Evolutionary conservation across 148 eudicot species (phyloP), one percentile per base, ranked within the genome.

Genomic region (Fagopyrum homotropicum): DNA sequence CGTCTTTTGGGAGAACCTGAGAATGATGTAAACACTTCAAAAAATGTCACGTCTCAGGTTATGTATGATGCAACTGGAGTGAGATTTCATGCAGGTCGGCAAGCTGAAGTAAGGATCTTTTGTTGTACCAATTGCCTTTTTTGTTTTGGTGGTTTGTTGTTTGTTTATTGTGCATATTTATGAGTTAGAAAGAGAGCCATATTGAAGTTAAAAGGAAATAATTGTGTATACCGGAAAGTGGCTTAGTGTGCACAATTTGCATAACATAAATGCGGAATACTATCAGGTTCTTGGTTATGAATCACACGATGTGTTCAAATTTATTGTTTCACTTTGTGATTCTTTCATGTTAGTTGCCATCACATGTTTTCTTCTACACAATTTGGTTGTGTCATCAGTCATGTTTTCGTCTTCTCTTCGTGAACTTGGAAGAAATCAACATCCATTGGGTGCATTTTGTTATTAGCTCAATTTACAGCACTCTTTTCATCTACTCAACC

Each of bases 71-170:
- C 97, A 30, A 77, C 95, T 60, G 93, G 95, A 19, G 87, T 92
- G 68, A 87, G 95, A 77, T 91, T 90, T 77, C 97, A 90, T 88
- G 95, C 97, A 72, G 95, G 95, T n/a, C 91, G 91, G 46, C 97
- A 92, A 82, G 97, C 97, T 83, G 92, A 89, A 84, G 97, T 92
- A 84, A 88, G 90, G 78, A 54, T 73, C 15, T 49, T 29, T 15
- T 3, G 46, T 66, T 66, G 71, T 17, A 72, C 47, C 55, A 72
- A 46, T 48, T 72, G 40, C 35, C 55, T 72, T 72, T 35, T 35
- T 35, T 0, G 0, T 35, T 35, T 72, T 72, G 51, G 10, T 7
- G 26, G 19, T 26, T 47, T 49, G 10, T 12, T 35, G 40, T 10
- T 15, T 66, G 45, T 12, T 22, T 66, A 10, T 63, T 63, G 44